Base-by-base conservation (phyloP, 1,284 basidiomycete genomes). In the Gymnopus androsaceus region DNA sequence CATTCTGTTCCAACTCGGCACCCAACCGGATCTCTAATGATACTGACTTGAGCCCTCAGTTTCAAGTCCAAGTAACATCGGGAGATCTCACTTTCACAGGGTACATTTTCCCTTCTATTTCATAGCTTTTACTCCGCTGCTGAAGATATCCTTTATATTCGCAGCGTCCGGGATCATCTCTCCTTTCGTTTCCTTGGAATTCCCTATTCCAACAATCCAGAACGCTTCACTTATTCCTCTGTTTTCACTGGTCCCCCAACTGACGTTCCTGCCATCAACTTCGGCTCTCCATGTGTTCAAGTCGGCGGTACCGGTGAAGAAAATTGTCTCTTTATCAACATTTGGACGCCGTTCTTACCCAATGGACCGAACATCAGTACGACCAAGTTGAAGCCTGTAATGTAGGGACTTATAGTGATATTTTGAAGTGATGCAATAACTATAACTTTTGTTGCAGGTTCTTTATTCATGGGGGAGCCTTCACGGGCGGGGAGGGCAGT, bases 381-480 rank as follows among this genome's bases (percentile, higher is more conserved):
- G n/a, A 7, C 27, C 42, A 51, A 57, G 0, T 69, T 77, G 25
- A 74, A 74, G 56, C 73, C 77, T 0, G 75, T 79, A 44, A 64
- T 79, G n/a, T n/a, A n/a, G n/a, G n/a, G n/a, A n/a, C n/a, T n/a
- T n/a, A n/a, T n/a, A n/a, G n/a, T n/a, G n/a, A n/a, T n/a, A n/a
- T n/a, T n/a, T n/a, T n/a, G n/a, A n/a, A n/a, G n/a, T n/a, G n/a
- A n/a, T n/a, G n/a, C n/a, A n/a, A n/a, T n/a, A n/a, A n/a, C n/a
- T n/a, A n/a, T n/a, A n/a, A n/a, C n/a, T n/a, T n/a, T n/a, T n/a
- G n/a, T n/a, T n/a, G n/a, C n/a, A n/a, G n/a, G 47, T 70, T 79
- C 58, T 77, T 72, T 67, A 75, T 79, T 45, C 75, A 78, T 61
- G 76, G 76, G 2, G 76, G 76, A n/a, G 71, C 63, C 3, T 72